phyloP scores from a whole-genome alignment of 1,139 yeast species.

The Candida labiduridarum region DNA sequence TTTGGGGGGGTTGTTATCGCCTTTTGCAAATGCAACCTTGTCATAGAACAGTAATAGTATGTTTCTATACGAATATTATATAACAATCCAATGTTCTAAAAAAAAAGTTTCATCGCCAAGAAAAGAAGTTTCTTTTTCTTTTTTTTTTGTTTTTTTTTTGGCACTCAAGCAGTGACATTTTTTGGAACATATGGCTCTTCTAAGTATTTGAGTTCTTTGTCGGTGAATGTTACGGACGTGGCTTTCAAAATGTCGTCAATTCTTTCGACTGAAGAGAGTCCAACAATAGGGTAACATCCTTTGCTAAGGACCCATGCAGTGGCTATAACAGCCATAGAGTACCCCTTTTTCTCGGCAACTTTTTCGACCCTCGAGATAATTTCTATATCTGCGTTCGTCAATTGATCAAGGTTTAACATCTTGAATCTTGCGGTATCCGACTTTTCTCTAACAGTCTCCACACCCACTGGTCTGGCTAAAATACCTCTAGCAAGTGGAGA shows the following conservation, averaged over 20 bases:
- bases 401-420: constrained; percentile 12
- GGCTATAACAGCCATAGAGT: constrained; percentile 58
- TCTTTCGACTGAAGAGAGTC: constrained; percentile 50
- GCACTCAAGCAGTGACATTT: constrained; percentile 3
- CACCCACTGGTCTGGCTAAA: constrained; percentile 40
- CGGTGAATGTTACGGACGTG: constrained; percentile 37
- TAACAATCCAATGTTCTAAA: not conserved
- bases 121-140: not conserved
- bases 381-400: constrained; percentile 27
- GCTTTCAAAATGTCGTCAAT: constrained; percentile 58
- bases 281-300: constrained; percentile 58
- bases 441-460: constrained; percentile 10
- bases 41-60: too few relatives aligned
- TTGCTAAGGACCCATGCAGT: constrained; percentile 57
- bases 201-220: constrained; percentile 46
- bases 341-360: constrained; percentile 44
- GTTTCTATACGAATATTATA: too few relatives aligned
- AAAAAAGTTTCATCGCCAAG: not conserved
- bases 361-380: constrained; percentile 57
- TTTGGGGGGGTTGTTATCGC: too few relatives aligned
- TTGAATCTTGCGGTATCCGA: constrained; percentile 11
- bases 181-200: constrained; percentile 48
- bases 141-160: not conserved
- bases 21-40: too few relatives aligned
- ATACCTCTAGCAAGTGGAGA: constrained; percentile 53